phyloP scores from a whole-genome alignment of 2,329 filamentous ascomycete genomes.

The Cryphonectria naterciae region DNA sequence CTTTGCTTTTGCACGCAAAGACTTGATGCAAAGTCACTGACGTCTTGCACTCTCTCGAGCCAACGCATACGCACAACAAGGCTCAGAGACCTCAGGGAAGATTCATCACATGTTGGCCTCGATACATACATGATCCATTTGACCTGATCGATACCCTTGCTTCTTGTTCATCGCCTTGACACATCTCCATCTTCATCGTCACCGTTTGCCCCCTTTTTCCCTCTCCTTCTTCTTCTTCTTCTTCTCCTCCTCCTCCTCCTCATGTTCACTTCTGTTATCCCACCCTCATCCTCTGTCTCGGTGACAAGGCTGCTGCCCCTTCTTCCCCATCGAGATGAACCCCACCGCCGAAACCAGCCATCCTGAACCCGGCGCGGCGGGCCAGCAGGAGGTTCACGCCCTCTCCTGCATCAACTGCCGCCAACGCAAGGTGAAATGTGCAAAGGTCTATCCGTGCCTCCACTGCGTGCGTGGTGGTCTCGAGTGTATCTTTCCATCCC shows the following conservation, averaged over 20 bases:
- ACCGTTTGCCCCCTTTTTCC: neutral
- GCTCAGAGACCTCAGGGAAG: neutral
- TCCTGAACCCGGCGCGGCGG: slow-evolving; percentile 1
- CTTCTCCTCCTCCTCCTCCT: neutral
- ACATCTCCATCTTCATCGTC: neutral
- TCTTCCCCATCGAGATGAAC: slow-evolving; percentile 11
- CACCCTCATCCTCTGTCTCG: neutral
- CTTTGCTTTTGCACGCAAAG: neutral
- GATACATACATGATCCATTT: neutral
- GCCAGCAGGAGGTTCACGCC: slow-evolving; percentile 21
- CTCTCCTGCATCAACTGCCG: slow-evolving; percentile 65
- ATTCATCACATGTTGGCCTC: neutral
- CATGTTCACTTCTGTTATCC: neutral
- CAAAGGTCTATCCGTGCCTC: slow-evolving; percentile 58
- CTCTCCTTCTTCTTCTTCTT: neutral
- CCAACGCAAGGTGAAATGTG: slow-evolving; percentile 65
- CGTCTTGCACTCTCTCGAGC: neutral
- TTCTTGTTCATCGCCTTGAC: neutral
- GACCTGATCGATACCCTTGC: neutral
- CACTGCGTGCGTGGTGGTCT: slow-evolving; percentile 53
- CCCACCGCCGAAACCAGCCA: slow-evolving; percentile 24
- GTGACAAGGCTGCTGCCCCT: neutral
- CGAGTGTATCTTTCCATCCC: slow-evolving; percentile 53
- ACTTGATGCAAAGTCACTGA: neutral
- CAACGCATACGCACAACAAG: neutral